Base-by-base conservation (phyloP, 495 filamentous ascomycete genomes). In the Tuber microsphaerosporum region DNA sequence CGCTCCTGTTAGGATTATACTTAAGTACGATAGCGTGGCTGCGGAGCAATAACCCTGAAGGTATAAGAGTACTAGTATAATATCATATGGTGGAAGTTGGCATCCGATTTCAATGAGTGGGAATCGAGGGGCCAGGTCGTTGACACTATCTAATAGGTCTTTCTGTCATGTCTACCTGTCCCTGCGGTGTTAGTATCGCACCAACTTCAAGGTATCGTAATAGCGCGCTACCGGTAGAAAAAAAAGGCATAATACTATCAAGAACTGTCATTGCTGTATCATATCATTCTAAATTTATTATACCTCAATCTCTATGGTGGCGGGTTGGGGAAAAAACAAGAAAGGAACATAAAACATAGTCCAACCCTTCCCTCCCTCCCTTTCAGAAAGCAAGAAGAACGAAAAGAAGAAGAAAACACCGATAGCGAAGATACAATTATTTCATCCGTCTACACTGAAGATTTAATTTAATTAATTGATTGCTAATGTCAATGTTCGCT, bases 401-500 rank as follows among this genome's bases (percentile, higher is more conserved):
- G 20, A n/a, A 2, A n/a, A n/a, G n/a, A 56, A 9, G 8, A n/a
- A n/a, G n/a, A 56, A 9, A 51, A 8, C 22, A 3, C 9, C 48
- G 7, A 22, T 48, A 48, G 19, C 7, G 26, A n/a, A 56, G n/a
- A 56, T 56, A 12, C 48, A 56, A 20, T 12, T 12, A 8, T 56
- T 56, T 22, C 22, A 8, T 3, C 5, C n/a, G 48, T 56, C 48
- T 56, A 56, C 48, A 56, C 12, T 7, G 8, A 9, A 14, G 48
- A 22, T 56, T n/a, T n/a, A 20, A 56, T 26, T 26, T 56, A 19
- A 48, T 48, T 9, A 22, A 48, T 56, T 56, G 56, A 48, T 56
- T 56, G 56, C 31, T 31, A n/a, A 56, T 31, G n/a, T 26, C 84
- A 87, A 77, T 87, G 85, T 3, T 84, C 82, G 20, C 73, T 71